Conservation (phyloP, 441 rosid genomes). For the Manihot esculenta region DNA sequence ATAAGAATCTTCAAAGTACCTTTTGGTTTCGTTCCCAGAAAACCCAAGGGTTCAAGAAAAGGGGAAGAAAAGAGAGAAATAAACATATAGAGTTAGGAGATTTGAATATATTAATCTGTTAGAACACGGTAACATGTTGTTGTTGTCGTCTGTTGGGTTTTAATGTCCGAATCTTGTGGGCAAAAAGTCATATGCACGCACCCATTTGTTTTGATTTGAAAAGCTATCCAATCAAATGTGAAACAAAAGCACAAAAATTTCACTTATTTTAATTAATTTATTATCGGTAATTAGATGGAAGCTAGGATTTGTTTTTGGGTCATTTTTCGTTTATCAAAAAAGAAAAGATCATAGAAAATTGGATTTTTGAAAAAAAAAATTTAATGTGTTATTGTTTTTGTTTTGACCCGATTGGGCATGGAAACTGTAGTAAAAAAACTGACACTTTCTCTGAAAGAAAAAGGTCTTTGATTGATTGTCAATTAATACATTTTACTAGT, state of each 20-base stretch:
- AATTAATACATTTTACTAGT: constrained; percentile 24
- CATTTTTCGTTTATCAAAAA: constrained; percentile 15
- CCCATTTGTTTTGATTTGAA: constrained; percentile 18
- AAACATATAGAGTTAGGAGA: not conserved
- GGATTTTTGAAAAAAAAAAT: not conserved
- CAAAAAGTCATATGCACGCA: constrained; percentile 7
- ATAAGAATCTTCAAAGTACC: constrained; percentile 17
- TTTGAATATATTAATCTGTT: not conserved
- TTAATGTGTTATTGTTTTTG: constrained; percentile 3
- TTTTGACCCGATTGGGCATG: constrained; percentile 38
- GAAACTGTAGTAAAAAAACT: constrained; percentile 43
- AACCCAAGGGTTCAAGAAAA: constrained; percentile 19
- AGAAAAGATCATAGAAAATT: constrained; percentile 2
- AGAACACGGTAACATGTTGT: constrained; percentile 25
- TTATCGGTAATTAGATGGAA: not conserved
- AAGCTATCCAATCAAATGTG: constrained; percentile 24
- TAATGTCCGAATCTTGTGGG: constrained; percentile 26
- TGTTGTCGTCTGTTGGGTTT: constrained; percentile 23
- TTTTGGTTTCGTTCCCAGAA: constrained; percentile 22
- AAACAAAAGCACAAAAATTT: not conserved
- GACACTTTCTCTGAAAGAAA: constrained; percentile 26
- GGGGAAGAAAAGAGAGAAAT: not conserved
- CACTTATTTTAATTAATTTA: not conserved
- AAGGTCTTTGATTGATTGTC: constrained; percentile 35
- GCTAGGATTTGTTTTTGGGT: constrained; percentile 13